Evolutionary conservation across 2,329 filamentous ascomycete species (phyloP), one percentile per base, ranked within the genome.

Genomic region (Neonectria sp.): DNA sequence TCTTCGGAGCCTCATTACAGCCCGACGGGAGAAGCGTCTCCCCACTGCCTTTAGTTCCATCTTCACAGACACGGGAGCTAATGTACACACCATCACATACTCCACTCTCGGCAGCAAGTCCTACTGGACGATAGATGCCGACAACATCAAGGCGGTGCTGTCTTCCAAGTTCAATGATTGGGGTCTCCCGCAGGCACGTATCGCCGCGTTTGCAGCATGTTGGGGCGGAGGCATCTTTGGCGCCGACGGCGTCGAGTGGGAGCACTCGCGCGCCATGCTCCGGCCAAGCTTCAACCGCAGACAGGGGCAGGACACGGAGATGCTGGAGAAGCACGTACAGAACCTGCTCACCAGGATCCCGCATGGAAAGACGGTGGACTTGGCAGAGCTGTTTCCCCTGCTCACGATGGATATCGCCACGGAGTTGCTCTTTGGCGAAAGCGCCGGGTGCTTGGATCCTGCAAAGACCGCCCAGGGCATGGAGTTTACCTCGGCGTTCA

Each of bases 381-480:
- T 63, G 17, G 60, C 60, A 12, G 53, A 63, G n/a, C 55, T 63
- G 2, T 63, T 63, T 33, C 60, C 60, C 7, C 24, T 63, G 17
- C 25, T 63, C 17, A 63, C 60, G 6, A 63, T 64, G 55, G 61
- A 59, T 13, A 55, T 64, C 17, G 80, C 84, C 0, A 86, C 85
- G 15, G 81, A 85, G 46, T 90, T 93, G 70, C 82, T 93, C 17
- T 91, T 92, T 64, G 91, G 91, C 8, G 83, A 89, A 71, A 46
- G 11, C 29, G 27, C 49, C 7, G 17, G 40, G 2, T 43, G 21
- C 6, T 61, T 61, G 40, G 40, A 43, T 43, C 40, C 40, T 8
- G 40, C 40, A 7, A 43, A 43, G 40, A 21, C 40, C 17, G 40
- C n/a, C 17, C 40, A 43, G 8, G 40, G 40, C 17, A 43, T 43